A percentile compares a stretch with the other conserved stretches of the same genome.
These are phyloP conservation scores for Arthrinium phaeospermum DNA, from an alignment of 2,329 filamentous ascomycete genomes.

Conservation along the genomic window DNA sequence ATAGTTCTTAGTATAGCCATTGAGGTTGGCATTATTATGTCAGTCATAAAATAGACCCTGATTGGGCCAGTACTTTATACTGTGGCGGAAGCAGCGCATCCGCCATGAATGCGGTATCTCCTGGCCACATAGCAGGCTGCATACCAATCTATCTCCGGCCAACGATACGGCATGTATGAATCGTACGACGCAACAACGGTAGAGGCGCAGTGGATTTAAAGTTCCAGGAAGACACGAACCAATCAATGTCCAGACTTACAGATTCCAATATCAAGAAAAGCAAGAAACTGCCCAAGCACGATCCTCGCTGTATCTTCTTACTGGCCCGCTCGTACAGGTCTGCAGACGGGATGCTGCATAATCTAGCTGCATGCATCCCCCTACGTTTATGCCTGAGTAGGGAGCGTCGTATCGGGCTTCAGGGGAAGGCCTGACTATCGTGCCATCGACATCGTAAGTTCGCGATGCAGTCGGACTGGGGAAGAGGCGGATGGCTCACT, in stretches of 20 bases:
- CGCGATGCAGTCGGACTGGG: not conserved
- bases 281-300: not conserved
- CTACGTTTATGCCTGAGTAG: not conserved
- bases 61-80: no score
- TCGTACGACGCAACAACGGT: not conserved
- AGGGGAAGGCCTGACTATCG: not conserved
- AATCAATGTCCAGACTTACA: not conserved
- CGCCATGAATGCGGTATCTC: no score
- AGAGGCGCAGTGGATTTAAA: not conserved
- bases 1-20: no score
- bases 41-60: no score
- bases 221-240: not conserved
- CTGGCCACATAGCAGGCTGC: no score
- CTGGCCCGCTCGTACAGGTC: not conserved
- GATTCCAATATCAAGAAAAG: not conserved
- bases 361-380: not conserved
- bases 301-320: no score
- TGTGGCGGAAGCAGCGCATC: no score
- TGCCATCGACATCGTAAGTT: not conserved
- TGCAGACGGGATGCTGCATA: not conserved
- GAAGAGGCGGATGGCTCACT: not conserved
- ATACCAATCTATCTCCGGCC: not conserved
- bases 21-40: no score
- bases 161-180: not conserved
- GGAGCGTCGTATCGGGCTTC: not conserved